Base-by-base conservation (phyloP, 164 flowering plant genomes). In the Annona cherimola region DNA sequence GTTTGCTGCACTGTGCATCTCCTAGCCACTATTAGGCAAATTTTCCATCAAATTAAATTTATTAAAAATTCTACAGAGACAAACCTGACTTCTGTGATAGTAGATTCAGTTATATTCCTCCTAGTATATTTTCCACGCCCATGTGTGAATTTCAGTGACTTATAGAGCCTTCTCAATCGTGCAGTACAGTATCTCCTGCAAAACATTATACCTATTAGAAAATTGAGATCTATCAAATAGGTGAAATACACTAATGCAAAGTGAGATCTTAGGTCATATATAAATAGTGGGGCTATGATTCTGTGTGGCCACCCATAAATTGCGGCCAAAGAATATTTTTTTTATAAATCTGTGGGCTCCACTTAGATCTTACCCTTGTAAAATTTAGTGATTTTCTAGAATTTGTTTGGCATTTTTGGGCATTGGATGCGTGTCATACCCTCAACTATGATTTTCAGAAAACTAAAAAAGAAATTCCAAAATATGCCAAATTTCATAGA, bases 161-260 rank as follows among this genome's bases (percentile, higher is more conserved):
- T 95, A 72, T 93, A 95, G 72, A 95, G 74, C 80, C 99, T 86
- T 80, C 98, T 81, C 81, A 95, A 76, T 8, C 99, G 85, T n/a
- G 99, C 97, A 4, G 97, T 85, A 80, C 99, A 95, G 73, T 95
- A 95, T 78, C 96, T 85, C 90, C 99, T 95, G 72, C 18, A 73
- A 75, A 71, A 26, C 19, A 54, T 50, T 75, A 42, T 20, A 50
- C 20, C 50, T 43, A 44, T 66, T 40, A 66, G 54, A 40, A 9
- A 4, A 44, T 40, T 66, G n/a, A 61, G n/a, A 11, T 50, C 57
- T 9, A 18, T 66, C 54, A 40, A 63, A 63, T 20, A 39, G 14
- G 12, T 40, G 40, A 63, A 63, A 35, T 43, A 63, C 12, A 63
- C 4, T 40, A 63, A 63, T 35, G 35, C 66, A 63, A 11, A 35